phyloP scores from a whole-genome alignment of 2,329 filamentous ascomycete genomes.

The Aspergillus amoenus region DNA sequence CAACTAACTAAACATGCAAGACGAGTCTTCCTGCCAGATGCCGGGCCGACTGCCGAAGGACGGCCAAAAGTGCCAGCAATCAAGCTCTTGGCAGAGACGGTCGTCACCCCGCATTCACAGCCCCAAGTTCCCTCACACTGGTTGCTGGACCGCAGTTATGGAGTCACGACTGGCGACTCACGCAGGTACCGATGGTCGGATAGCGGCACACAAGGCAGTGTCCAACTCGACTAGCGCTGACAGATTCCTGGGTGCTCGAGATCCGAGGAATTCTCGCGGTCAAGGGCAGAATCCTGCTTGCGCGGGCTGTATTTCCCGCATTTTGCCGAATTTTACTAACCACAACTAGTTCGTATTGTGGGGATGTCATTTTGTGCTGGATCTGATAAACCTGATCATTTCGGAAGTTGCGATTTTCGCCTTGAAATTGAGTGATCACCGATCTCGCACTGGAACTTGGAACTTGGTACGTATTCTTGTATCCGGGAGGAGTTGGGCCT shows the following conservation, averaged over 20 bases:
- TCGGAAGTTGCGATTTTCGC: background rate
- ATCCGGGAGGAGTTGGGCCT: background rate
- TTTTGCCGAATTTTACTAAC: background rate
- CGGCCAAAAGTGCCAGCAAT: background rate
- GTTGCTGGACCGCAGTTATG: slow-evolving; percentile 13
- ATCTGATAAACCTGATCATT: background rate
- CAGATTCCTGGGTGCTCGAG: background rate
- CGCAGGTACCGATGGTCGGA: slow-evolving; percentile 21
- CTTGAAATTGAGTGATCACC: background rate
- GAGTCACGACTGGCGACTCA: slow-evolving; percentile 5
- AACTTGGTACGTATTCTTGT: background rate
- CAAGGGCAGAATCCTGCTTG: background rate
- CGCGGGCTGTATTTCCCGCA: background rate
- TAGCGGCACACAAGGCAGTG: slow-evolving; percentile 12
- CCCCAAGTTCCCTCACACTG: slow-evolving; percentile 9
- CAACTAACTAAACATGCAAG: too few relatives aligned
- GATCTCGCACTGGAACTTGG: background rate
- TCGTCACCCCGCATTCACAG: slow-evolving; percentile 11
- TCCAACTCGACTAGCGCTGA: background rate
- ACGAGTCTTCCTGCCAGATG: slow-evolving; percentile 1
- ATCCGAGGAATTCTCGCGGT: background rate
- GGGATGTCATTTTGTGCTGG: background rate
- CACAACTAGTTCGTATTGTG: background rate
- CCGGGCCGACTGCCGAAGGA: slow-evolving; percentile 18
- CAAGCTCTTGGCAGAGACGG: background rate